Base-by-base conservation (phyloP, 2,329 filamentous ascomycete species). In the Diplodia sapinea region DNA sequence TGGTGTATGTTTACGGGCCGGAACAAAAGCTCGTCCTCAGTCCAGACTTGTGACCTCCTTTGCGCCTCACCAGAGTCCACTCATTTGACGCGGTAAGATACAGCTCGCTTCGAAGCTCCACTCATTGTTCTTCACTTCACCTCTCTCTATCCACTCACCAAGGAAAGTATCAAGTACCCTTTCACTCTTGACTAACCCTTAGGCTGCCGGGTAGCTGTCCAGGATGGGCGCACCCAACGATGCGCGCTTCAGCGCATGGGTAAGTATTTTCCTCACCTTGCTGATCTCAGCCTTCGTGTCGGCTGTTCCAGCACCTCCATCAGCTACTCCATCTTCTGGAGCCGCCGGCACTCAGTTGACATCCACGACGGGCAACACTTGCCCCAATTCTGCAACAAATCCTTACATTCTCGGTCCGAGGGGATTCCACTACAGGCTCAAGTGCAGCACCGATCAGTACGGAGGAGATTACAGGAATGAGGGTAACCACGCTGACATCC, bases 401-500 rank as follows among this genome's bases (percentile, higher is more conserved):
- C 43, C 43, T 13, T 49, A 26, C 13, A 29, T 59, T n/a, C 8
- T 20, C 1, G 64, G 54, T 20, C 15, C 40, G 9, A 59, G 54
- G 9, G 64, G 54, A 8, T 66, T 50, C 43, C 64, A 66, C 13
- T 66, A 66, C 47, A 43, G 33, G 23, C 3, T 66, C n/a, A 6
- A n/a, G 9, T 66, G 64, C 13, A 40, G 20, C 31, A 51, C 59
- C 4, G 59, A 63, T 12, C 59, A 49, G 6, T 12, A 17, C n/a
- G 47, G 59, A 15, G 59, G 59, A n/a, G 59, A 63, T 17, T 17
- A 51, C 15, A 23, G 7, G 6, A 38, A 4, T 5, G 20, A 23
- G 13, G 31, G 5, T 17, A 20, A n/a, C n/a, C 13, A 26, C 9
- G 6, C 43, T 6, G 59, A 63, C 20, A 36, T 63, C 6, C 20